Base-by-base conservation (phyloP, 2,329 filamentous ascomycete species). In the Aspergillus sp. region DNA sequence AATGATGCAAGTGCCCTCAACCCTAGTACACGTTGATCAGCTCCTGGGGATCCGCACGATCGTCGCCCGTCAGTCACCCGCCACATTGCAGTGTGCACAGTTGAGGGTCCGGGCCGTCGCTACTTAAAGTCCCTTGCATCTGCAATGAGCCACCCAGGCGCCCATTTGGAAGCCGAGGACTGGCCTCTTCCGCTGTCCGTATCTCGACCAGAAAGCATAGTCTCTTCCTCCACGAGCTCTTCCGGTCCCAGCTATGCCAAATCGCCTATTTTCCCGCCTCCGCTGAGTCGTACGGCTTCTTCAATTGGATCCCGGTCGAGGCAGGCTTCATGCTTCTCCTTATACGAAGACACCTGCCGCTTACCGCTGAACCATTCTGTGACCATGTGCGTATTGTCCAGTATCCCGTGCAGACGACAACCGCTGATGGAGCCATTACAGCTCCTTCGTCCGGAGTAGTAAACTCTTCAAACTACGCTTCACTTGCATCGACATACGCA, bases 391-490 rank as follows among this genome's bases (percentile, higher is more conserved):
- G 73, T 66, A 9, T 19, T 7, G 19, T 28, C 19, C 13, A 23
- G 13, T 17, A 9, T 47, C 12, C 5, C 5, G n/a, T 13, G 10
- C 3, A 5, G 7, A 32, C 9, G 23, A 15, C 28, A 3, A 30
- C 5, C 36, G 55, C 53, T 55, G 30, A 56, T 23, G 13, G 28
- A 12, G 3, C 13, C 19, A 7, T 43, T 52, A 13, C 55, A 78
- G 76, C 53, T 76, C 76, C 1, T 79, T 79, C 55, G 67, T 75
- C 19, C 75, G 76, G 49, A 74, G 71, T 45, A 71, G 68, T 19
- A 73, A 75, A 54, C 58, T 77, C 5, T 79, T 79, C 67, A 77
- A 76, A 58, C 58, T 79, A 28, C 74, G 70, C 54, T 79, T 77
- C 55, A 70, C 67, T 2, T 73, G 68, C 51, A 74, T 79, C 59